A percentile compares a stretch with the other conserved stretches of the same genome.
phyloP scores from a whole-genome alignment of 495 filamentous ascomycete genomes.

The Xylaria grammica region DNA sequence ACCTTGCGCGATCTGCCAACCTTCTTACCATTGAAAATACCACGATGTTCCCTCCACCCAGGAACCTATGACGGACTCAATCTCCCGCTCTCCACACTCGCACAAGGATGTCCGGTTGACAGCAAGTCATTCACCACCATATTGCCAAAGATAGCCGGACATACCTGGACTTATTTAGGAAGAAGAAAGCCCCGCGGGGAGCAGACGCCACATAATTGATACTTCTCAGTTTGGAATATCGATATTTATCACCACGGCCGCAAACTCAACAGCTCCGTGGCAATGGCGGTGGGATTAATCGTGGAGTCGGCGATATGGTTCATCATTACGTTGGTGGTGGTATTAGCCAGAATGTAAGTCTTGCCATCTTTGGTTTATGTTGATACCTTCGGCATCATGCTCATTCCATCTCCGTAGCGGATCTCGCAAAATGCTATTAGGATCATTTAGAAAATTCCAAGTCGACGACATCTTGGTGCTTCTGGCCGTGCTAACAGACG shows the following conservation, averaged over 20 bases:
- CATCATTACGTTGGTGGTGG: constrained; percentile 44
- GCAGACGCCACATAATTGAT: too few species aligned
- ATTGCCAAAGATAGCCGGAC: not conserved
- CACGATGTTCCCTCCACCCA: not conserved
- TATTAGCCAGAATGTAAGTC: constrained; percentile 47
- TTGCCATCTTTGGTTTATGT: constrained; percentile 2
- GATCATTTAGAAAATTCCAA: constrained; percentile 25
- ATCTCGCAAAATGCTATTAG: constrained; percentile 13
- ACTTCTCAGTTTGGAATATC: not conserved
- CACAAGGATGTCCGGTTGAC: not conserved
- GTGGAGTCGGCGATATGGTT: constrained; percentile 59
- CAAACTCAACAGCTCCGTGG: not conserved
- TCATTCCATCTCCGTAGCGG: not conserved
- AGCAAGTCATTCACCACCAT: not conserved
- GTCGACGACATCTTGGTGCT: constrained; percentile 30
- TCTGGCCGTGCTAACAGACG: constrained; percentile 12
- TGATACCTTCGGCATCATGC: not conserved
- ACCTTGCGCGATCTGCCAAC: not conserved
- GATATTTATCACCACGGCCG: not conserved
- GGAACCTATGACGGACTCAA: not conserved
- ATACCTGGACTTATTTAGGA: too few species aligned
- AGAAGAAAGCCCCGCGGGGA: too few species aligned
- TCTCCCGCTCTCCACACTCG: not conserved
- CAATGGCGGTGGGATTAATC: constrained; percentile 29
- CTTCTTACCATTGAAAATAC: not conserved